Conservation (phyloP, 305 asterid genomes). For the Solanum hybrid region DNA sequence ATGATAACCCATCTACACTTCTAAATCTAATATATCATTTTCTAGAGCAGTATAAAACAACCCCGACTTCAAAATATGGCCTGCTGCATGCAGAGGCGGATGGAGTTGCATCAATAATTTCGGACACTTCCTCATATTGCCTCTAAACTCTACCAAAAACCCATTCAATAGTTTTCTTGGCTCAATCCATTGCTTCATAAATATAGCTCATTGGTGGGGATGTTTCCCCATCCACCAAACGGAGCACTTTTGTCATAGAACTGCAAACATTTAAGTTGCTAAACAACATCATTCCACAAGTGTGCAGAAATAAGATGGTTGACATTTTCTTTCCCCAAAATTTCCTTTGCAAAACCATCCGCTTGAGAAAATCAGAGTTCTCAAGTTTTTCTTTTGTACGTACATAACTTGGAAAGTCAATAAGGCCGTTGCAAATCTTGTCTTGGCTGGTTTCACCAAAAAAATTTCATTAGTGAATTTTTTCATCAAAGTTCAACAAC, state of each 20-base stretch:
- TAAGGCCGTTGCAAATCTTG: not conserved
- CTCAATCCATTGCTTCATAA: not conserved
- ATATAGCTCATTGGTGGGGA: not conserved
- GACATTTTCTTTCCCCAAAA: not conserved
- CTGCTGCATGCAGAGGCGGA: fast-evolving
- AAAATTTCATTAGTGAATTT: not conserved
- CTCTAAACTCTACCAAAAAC: not conserved
- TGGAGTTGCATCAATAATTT: not conserved
- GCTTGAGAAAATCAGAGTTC: not conserved
- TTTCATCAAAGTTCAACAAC: not conserved
- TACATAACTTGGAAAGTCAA: not conserved
- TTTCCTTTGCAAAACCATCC: not conserved
- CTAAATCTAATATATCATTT: not conserved
- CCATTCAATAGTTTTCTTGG: not conserved
- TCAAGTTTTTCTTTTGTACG: not conserved
- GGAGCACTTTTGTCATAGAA: not conserved
- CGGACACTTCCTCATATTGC: not conserved
- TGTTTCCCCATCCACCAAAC: not conserved
- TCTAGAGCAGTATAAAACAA: not conserved
- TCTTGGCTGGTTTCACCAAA: not conserved
- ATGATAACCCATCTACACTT: not conserved
- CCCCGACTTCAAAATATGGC: not conserved
- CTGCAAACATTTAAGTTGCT: not conserved
- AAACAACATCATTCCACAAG: not conserved
- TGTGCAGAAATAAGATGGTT: not conserved